Percentiles rank a stretch among this genome's conserved stretches.
Conservation (phyloP, 768 basidiomycete genomes). For the Serendipita vermifera region DNA sequence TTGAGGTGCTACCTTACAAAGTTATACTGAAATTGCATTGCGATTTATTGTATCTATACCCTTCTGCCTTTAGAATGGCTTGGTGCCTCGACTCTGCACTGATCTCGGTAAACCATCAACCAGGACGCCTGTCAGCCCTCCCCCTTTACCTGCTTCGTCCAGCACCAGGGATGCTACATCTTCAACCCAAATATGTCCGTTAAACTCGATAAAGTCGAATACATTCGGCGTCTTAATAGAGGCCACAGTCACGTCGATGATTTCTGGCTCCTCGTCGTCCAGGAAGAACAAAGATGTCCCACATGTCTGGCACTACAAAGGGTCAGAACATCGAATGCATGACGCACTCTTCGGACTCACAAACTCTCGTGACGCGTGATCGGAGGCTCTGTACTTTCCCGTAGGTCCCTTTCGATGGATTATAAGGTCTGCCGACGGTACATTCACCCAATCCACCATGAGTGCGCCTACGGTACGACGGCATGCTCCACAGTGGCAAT, state of each 20-base stretch:
- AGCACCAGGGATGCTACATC: neutral
- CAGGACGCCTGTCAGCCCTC: neutral
- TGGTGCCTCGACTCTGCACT: neutral
- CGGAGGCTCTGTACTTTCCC: constrained; percentile 1
- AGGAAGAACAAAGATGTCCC: neutral
- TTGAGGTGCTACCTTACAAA: too few relatives aligned
- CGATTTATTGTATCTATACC: too few relatives aligned
- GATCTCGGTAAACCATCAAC: neutral
- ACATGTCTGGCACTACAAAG: neutral
- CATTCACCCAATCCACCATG: neutral
- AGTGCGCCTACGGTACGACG: neutral
- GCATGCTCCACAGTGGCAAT: constrained; percentile 4
- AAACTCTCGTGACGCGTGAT: constrained; percentile 1
- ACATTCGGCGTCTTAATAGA: neutral
- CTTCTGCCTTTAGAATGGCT: neutral
- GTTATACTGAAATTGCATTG: too few relatives aligned
- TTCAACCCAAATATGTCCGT: neutral
- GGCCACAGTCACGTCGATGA: neutral
- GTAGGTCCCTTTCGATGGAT: neutral
- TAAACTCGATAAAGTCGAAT: neutral
- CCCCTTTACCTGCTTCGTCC: neutral
- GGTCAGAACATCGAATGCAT: neutral
- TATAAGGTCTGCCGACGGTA: neutral
- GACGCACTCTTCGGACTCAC: neutral
- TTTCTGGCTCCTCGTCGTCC: neutral